Conservation (phyloP, 805 yeast genomes). For the Teunomyces gatunensis region DNA sequence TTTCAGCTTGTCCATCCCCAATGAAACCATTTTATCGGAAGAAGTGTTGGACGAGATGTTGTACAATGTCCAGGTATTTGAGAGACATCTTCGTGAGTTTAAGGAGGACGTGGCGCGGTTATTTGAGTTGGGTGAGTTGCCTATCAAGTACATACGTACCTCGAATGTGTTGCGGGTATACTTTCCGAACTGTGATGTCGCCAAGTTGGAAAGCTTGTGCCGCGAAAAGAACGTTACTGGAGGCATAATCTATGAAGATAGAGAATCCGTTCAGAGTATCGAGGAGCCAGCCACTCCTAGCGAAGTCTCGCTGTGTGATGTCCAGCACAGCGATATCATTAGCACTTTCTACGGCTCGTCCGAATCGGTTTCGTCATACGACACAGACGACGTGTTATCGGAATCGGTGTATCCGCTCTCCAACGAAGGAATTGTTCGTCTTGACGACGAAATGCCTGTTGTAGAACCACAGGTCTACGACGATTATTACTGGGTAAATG, state of each 20-base stretch:
- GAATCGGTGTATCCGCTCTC: constrained; percentile 18
- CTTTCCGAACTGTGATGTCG: constrained; percentile 69
- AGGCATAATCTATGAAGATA: constrained; percentile 51
- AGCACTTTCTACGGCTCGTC: constrained; percentile 17
- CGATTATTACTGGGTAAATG: constrained; percentile 20
- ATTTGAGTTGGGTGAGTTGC: constrained; percentile 65
- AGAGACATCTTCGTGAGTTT: constrained; percentile 41
- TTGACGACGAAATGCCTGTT: constrained; percentile 5
- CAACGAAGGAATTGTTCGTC: constrained; percentile 18
- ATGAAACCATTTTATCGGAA: constrained; percentile 29
- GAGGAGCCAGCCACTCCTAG: neutral
- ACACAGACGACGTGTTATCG: constrained; percentile 15
- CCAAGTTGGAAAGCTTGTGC: constrained; percentile 54
- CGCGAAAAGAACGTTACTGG: constrained; percentile 57
- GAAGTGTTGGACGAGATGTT: constrained; percentile 46
- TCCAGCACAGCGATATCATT: constrained; percentile 20
- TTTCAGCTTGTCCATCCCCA: constrained; percentile 28
- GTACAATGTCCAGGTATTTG: constrained; percentile 54
- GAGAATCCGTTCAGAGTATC: constrained; percentile 6
- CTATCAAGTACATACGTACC: constrained; percentile 46
- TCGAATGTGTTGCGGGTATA: constrained; percentile 49
- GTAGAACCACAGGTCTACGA: constrained; percentile 8
- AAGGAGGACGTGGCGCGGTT: constrained; percentile 42
- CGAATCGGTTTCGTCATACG: constrained; percentile 14
- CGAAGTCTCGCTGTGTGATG: neutral